Percentiles rank a stretch among this genome's conserved stretches.
Conservation (phyloP, 208 protist species). For the Trypanosoma mega region DNA sequence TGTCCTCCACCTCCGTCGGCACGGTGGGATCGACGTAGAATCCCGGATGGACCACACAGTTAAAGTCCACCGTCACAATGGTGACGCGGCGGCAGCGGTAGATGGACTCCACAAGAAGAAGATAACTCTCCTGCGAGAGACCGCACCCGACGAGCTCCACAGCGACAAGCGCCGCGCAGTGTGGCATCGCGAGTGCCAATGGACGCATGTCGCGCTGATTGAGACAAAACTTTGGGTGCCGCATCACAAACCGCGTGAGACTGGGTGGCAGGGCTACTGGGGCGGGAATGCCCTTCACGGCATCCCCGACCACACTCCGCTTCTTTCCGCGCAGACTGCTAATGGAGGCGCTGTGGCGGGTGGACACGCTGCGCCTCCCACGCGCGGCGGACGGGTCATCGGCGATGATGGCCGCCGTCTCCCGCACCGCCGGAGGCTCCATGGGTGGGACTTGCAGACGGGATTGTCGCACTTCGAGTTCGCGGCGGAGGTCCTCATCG, state of each 20-base stretch:
- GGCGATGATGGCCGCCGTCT: not conserved
- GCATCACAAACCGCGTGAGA: constrained; percentile 67
- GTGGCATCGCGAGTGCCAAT: constrained; percentile 73
- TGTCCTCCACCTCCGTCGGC: too few relatives aligned
- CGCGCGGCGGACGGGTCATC: not conserved
- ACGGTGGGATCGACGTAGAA: constrained; percentile 49
- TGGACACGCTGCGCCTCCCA: not conserved
- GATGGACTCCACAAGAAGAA: constrained; percentile 80
- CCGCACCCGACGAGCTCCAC: constrained; percentile 81
- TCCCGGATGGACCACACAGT: constrained; percentile 38
- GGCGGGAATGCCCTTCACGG: not conserved
- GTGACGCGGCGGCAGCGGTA: constrained; percentile 68
- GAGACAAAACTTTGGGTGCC: constrained; percentile 76
- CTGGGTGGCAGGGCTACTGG: constrained; percentile 33
- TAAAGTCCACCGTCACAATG: constrained; percentile 81
- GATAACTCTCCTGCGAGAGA: constrained; percentile 75
- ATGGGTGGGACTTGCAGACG: not conserved
- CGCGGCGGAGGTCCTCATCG: constrained; percentile 20
- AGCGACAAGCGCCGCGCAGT: constrained; percentile 76
- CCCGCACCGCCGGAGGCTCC: not conserved
- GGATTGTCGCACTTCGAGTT: constrained; percentile 11
- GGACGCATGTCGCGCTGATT: constrained; percentile 86
- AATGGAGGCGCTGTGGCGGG: constrained; percentile 6
- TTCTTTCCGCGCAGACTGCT: constrained; percentile 9
- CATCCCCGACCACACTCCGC: constrained; percentile 4